A percentile compares a stretch with the other conserved stretches of the same genome.
phyloP scores from a whole-genome alignment of 2,329 filamentous ascomycete genomes.

The Proliferodiscus dingleyae region DNA sequence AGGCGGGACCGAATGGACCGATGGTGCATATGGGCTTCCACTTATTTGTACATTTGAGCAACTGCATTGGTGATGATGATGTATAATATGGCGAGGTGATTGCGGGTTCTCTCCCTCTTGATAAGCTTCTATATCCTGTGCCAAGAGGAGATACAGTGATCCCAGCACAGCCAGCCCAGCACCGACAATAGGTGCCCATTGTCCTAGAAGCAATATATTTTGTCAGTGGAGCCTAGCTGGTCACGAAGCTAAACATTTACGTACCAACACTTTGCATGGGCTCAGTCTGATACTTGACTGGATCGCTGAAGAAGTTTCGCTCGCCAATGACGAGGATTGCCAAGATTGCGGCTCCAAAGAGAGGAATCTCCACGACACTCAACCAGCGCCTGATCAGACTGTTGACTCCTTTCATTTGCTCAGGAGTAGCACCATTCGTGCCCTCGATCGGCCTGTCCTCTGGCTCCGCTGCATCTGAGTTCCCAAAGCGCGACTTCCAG shows the following conservation, averaged over 20 bases:
- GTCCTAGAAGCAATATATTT: constrained; percentile 41
- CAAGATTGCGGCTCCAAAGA: constrained; percentile 55
- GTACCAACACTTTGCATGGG: constrained; percentile 56
- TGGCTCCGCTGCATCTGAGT: constrained; percentile 25
- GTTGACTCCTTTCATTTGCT: constrained; percentile 51
- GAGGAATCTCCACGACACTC: constrained; percentile 50
- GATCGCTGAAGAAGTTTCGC: constrained; percentile 56
- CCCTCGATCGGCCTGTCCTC: constrained; percentile 42
- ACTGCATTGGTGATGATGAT: constrained; percentile 7
- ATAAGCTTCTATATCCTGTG: constrained; percentile 10
- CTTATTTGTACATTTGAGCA: background rate
- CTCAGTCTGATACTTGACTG: constrained; percentile 55
- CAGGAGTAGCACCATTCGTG: constrained; percentile 49
- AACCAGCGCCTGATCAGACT: constrained; percentile 49
- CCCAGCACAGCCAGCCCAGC: constrained; percentile 53
- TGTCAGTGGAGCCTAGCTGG: constrained; percentile 16
- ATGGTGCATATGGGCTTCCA: background rate
- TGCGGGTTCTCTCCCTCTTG: constrained; percentile 3
- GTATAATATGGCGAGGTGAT: background rate
- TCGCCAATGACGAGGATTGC: constrained; percentile 58
- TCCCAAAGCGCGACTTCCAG: constrained; percentile 45
- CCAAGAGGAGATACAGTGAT: constrained; percentile 50
- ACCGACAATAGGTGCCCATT: constrained; percentile 57
- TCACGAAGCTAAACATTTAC: constrained; percentile 20
- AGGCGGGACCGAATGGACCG: constrained; percentile 3